Conservation (phyloP, 192 early-diverging fungal genomes). For the Backusella morwellensis region DNA sequence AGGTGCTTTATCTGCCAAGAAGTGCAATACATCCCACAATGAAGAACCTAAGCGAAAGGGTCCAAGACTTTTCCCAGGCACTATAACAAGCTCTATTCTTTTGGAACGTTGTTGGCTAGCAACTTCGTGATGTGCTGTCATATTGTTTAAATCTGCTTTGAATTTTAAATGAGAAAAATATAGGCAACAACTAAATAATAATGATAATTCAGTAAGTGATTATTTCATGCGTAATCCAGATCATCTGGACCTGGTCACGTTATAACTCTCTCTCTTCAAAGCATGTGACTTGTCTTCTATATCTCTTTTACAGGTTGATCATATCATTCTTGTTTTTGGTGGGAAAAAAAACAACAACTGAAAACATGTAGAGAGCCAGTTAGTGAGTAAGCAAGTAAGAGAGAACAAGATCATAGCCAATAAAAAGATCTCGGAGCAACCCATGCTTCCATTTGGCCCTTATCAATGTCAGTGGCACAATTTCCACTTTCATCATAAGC, state of each 20-base stretch:
- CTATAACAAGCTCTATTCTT: slow-evolving; percentile 48
- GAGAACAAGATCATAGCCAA: not conserved
- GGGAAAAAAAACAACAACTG: not conserved
- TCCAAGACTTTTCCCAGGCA: slow-evolving; percentile 53
- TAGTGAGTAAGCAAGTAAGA: not conserved
- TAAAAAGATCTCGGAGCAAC: too few relatives aligned
- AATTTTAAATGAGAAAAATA: too few relatives aligned
- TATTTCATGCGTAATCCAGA: not conserved
- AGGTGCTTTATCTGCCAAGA: slow-evolving; percentile 46
- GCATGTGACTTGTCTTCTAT: not conserved
- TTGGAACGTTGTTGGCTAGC: slow-evolving; percentile 13
- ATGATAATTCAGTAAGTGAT: too few relatives aligned
- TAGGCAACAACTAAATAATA: too few relatives aligned
- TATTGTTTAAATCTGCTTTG: not conserved
- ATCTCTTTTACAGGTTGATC: not conserved
- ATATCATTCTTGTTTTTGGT: not conserved
- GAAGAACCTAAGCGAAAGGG: slow-evolving; percentile 59
- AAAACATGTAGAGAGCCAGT: too few relatives aligned
- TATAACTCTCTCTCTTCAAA: not conserved
- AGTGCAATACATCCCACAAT: slow-evolving; percentile 56
- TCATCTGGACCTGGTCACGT: not conserved
- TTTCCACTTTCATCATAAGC: too few relatives aligned
- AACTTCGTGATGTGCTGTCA: slow-evolving; percentile 1
- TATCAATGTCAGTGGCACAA: too few relatives aligned
- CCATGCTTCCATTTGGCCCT: too few relatives aligned